These are phyloP conservation scores for Nematocida minor DNA, from an alignment of 371 early-diverging fungal genomes.

Conservation along the genomic window DNA sequence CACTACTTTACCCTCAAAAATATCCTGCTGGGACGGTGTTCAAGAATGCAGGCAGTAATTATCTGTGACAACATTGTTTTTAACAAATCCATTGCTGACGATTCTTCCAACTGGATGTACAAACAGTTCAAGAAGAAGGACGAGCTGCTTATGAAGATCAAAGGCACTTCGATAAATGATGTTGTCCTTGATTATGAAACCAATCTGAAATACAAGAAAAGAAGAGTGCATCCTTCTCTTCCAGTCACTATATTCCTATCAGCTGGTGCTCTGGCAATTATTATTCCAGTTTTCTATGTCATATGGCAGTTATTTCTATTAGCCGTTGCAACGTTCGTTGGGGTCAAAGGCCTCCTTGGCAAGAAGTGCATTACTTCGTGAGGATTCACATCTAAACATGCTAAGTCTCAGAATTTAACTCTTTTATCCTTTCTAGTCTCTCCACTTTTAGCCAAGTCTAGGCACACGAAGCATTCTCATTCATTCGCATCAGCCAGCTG, in stretches of 20 bases:
- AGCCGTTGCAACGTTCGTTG: no score
- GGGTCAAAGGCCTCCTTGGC: no score
- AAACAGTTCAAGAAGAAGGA: constrained; percentile 55
- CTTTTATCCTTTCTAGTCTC: no score
- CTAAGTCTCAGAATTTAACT: no score
- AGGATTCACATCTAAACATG: no score
- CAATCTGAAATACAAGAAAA: neutral
- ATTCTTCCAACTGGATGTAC: constrained; percentile 36
- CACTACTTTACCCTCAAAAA: constrained; percentile 42
- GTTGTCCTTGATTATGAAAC: no score
- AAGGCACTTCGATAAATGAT: no score
- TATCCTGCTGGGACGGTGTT: constrained; percentile 33
- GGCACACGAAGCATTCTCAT: no score
- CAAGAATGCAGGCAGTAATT: constrained; percentile 35
- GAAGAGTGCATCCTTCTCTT: neutral
- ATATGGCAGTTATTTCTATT: no score
- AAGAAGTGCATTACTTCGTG: no score
- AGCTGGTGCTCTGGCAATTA: neutral
- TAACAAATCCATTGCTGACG: neutral
- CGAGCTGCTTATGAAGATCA: constrained; percentile 28
- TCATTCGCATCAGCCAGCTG: no score
- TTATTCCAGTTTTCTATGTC: neutral
- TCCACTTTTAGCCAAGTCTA: no score
- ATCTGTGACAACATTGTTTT: constrained; percentile 41
- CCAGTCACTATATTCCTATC: neutral